Conservation (phyloP, 2,329 filamentous ascomycete genomes). For the Ceratocystis eucalypticola region DNA sequence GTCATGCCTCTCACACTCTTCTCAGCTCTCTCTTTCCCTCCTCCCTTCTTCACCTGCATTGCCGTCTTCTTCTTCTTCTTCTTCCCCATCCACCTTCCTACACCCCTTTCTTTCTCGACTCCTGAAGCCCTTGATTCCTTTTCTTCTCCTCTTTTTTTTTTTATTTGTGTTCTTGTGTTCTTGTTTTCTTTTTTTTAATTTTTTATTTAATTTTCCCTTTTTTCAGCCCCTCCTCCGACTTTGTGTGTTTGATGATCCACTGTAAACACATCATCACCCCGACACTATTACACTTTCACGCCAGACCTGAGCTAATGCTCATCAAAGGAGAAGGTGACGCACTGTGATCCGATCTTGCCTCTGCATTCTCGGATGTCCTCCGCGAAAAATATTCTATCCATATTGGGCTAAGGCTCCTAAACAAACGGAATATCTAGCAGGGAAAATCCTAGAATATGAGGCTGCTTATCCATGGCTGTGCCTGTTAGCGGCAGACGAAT, state of each 20-base stretch:
- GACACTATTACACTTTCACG: not conserved
- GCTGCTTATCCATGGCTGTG: not conserved
- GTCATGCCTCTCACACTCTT: not conserved
- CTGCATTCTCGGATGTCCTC: not conserved
- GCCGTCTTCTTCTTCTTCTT: not conserved
- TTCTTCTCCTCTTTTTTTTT: not conserved
- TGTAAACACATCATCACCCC: not conserved
- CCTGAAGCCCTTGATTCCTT: not conserved
- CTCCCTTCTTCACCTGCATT: not conserved
- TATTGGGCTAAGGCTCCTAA: not conserved
- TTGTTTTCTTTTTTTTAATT: not conserved
- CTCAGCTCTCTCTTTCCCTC: not conserved
- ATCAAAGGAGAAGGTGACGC: not conserved
- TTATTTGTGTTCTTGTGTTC: not conserved
- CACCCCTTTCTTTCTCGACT: not conserved
- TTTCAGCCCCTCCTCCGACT: not conserved
- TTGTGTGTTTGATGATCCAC: conserved; percentile 5
- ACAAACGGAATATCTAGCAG: not conserved
- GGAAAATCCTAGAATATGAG: not conserved
- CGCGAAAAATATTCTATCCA: not conserved
- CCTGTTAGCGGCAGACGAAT: not conserved
- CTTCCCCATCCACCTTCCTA: not conserved
- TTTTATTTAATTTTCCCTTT: not conserved
- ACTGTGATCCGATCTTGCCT: conserved; percentile 2
- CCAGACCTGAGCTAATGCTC: conserved; percentile 1